These are phyloP conservation scores for Tilletia indica DNA, from an alignment of 1,284 basidiomycete genomes.

Conservation along the genomic window DNA sequence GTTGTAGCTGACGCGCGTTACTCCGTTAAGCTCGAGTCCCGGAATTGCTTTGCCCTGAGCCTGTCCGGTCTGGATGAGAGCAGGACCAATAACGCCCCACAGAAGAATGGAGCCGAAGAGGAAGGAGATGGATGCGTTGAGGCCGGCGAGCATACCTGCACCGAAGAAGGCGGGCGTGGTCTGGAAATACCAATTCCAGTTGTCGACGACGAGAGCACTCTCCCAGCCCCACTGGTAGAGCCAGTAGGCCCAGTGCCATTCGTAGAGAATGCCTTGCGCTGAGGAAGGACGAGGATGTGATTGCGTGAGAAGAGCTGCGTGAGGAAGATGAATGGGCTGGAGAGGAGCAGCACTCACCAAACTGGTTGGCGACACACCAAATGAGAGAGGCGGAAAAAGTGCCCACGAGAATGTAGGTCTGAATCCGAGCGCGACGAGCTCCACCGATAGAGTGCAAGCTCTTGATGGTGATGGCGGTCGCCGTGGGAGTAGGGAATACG, in stretches of 20 bases:
- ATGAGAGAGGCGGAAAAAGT: slow-evolving; percentile 63
- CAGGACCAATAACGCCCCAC: slow-evolving; percentile 68
- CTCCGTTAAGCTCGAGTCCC: background rate
- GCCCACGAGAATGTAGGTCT: slow-evolving; percentile 62
- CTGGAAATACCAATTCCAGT: slow-evolving; percentile 56
- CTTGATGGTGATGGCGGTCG: slow-evolving; percentile 69
- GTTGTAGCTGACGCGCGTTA: slow-evolving; percentile 23
- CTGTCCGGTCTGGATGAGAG: slow-evolving; percentile 60
- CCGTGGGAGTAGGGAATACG: slow-evolving; percentile 70
- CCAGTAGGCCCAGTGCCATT: slow-evolving; percentile 66
- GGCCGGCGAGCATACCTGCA: slow-evolving; percentile 67
- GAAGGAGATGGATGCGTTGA: slow-evolving; percentile 69
- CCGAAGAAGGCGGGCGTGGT: slow-evolving; percentile 70
- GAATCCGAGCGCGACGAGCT: slow-evolving; percentile 62
- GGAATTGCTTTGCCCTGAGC: slow-evolving; percentile 26
- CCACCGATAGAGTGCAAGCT: slow-evolving; percentile 62
- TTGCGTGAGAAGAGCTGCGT: background rate
- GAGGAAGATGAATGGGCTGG: background rate
- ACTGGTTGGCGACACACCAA: slow-evolving; percentile 65
- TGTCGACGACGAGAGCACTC: slow-evolving; percentile 65
- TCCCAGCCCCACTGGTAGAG: slow-evolving; percentile 67
- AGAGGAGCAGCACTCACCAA: slow-evolving; percentile 50
- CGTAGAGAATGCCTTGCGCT: slow-evolving; percentile 62
- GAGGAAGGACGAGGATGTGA: slow-evolving; percentile 31
- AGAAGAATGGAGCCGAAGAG: slow-evolving; percentile 65